Evolutionary conservation across 2,329 filamentous ascomycete species (phyloP).

Genomic region (Verticillium nubilum): DNA sequence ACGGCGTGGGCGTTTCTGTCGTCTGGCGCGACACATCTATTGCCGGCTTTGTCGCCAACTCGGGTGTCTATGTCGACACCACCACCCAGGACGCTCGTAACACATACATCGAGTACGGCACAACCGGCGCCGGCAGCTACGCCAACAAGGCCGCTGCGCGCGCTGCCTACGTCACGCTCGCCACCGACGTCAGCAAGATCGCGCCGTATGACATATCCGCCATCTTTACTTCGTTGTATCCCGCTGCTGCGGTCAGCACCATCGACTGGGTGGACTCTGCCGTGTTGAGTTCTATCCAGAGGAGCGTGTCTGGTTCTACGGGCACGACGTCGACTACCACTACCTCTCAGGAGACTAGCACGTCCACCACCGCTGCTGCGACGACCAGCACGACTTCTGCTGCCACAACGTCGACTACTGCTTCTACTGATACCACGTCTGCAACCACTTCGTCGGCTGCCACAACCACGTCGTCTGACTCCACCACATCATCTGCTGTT

Average conservation of each 20-base stretch:
- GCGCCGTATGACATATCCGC: conserved; percentile 25
- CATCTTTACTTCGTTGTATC: conserved; percentile 27
- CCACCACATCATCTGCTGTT: too few species aligned
- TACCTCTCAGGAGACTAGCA: too few species aligned
- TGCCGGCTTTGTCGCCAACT: conserved; percentile 27
- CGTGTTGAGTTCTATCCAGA: conserved; percentile 15
- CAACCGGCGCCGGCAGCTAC: conserved; percentile 33
- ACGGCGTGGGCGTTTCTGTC: conserved; percentile 30
- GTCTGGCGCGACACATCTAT: conserved; percentile 34
- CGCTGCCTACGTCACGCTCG: conserved; percentile 23
- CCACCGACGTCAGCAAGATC: conserved; percentile 25
- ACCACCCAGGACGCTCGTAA: conserved; percentile 24
- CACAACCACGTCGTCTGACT: neutral
- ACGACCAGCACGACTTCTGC: neutral
- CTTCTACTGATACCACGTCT: neutral
- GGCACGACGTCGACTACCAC: neutral
- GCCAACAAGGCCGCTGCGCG: conserved; percentile 25
- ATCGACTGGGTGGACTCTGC: conserved; percentile 29
- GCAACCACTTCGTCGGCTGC: neutral
- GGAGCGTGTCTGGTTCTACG: neutral
- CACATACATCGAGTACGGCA: conserved; percentile 35
- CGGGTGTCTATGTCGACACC: conserved; percentile 23
- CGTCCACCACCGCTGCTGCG: neutral
- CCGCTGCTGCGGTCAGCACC: conserved; percentile 23
- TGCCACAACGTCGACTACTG: neutral